Conservation (phyloP, 73 alveolate genomes). For the Durusdinium trenchii region DNA sequence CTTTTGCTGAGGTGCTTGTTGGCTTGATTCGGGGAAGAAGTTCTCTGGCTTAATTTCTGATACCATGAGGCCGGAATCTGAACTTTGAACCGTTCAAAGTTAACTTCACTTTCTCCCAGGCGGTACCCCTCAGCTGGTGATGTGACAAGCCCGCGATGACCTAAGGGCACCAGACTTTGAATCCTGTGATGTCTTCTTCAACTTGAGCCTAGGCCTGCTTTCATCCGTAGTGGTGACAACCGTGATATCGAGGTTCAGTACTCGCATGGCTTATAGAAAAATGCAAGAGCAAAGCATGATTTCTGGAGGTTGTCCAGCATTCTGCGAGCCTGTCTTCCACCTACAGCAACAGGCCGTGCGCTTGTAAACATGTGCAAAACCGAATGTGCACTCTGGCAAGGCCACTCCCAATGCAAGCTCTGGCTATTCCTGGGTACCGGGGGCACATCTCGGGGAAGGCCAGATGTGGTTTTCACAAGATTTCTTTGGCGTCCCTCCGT, state of each 20-base stretch:
- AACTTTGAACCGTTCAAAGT: not conserved
- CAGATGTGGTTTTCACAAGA: not conserved
- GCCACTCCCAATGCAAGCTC: constrained; percentile 79
- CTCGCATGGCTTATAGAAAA: not conserved
- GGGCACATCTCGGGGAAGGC: constrained; percentile 86
- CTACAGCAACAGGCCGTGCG: not conserved
- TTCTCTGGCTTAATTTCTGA: constrained; percentile 52
- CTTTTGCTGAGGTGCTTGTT: constrained; percentile 31
- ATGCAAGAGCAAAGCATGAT: not conserved
- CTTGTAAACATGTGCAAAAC: not conserved
- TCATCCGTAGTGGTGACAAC: constrained; percentile 65
- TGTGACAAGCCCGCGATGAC: not conserved
- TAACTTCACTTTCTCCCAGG: not conserved
- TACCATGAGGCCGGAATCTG: constrained; percentile 33
- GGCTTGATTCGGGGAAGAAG: constrained; percentile 74
- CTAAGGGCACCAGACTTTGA: not conserved
- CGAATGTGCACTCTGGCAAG: not conserved
- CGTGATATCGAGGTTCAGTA: constrained; percentile 38
- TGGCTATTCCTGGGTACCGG: constrained; percentile 83
- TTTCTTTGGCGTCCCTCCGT: not conserved
- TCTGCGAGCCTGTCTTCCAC: not conserved
- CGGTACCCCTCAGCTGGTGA: constrained; percentile 44
- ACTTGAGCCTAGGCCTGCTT: constrained; percentile 47
- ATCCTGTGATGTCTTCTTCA: not conserved
- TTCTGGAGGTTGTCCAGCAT: not conserved